phyloP scores from a whole-genome alignment of 352 stramenopile species.

The Phytophthora nicotianae region DNA sequence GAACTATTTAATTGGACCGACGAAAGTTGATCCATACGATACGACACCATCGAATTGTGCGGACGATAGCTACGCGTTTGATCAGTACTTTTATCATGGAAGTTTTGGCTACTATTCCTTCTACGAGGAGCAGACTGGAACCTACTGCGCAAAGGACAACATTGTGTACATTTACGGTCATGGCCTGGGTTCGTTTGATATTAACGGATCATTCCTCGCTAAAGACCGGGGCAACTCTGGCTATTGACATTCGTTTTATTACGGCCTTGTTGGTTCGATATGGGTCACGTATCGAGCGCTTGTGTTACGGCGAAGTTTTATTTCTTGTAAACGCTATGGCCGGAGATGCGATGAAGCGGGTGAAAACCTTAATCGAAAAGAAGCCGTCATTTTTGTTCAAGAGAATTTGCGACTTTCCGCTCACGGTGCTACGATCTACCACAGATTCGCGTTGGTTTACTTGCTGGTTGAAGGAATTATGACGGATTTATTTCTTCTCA shows the following conservation, averaged over 20 bases:
- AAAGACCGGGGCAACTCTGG: conserved; percentile 11
- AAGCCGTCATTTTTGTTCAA: conserved; percentile 28
- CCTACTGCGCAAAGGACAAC: conserved; percentile 18
- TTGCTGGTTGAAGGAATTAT: conserved; percentile 36
- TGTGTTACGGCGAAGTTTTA: conserved; percentile 23
- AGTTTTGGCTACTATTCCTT: conserved; percentile 13
- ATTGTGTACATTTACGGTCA: conserved; percentile 21
- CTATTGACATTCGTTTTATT: conserved; percentile 26
- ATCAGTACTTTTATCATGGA: conserved; percentile 12
- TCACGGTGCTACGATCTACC: conserved; percentile 12
- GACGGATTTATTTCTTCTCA: conserved; percentile 34
- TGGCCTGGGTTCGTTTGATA: conserved; percentile 25
- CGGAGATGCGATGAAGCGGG: conserved; percentile 19
- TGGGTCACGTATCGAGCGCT: conserved; percentile 32
- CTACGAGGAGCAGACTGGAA: conserved; percentile 15
- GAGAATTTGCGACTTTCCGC: conserved; percentile 28
- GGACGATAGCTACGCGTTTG: conserved; percentile 6
- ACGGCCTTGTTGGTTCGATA: conserved; percentile 9
- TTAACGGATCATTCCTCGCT: conserved; percentile 16
- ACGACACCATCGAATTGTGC: conserved; percentile 1
- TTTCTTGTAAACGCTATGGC: conserved; percentile 22
- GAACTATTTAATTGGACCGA: conserved; percentile 5
- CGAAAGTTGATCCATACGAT: conserved; percentile 1
- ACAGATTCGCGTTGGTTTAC: conserved; percentile 23
- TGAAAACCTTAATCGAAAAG: conserved; percentile 8